These are phyloP conservation scores for Penicillium polonicum DNA, from an alignment of 2,329 filamentous ascomycete species.

Conservation along the genomic window DNA sequence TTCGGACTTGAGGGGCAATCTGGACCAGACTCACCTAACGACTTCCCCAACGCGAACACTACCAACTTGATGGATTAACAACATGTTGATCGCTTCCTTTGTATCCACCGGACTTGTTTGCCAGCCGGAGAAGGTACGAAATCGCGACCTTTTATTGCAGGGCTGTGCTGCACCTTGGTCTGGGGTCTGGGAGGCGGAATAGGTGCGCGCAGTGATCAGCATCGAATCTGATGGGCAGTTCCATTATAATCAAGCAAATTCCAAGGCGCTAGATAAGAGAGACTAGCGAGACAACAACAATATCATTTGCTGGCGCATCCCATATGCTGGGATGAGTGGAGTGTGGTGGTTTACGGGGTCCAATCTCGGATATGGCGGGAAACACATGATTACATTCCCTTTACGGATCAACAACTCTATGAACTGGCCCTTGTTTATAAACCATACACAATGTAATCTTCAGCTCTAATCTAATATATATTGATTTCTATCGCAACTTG, in stretches of 20 bases:
- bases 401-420: not conserved
- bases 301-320: not conserved
- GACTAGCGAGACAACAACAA: not conserved
- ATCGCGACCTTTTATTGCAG: constrained; percentile 28
- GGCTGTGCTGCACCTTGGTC: constrained; percentile 28
- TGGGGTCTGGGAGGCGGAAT: constrained; percentile 42
- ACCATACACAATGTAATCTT: not conserved
- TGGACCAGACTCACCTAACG: constrained; percentile 62
- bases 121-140: constrained; percentile 39
- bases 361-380: constrained; percentile 4
- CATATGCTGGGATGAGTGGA: not conserved
- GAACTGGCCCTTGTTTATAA: not conserved
- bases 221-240: constrained; percentile 32
- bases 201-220: constrained; percentile 46
- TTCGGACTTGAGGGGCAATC: not conserved
- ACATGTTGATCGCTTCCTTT: constrained; percentile 57
- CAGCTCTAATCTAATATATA: not conserved
- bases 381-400: constrained; percentile 5
- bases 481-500: not conserved
- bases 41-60: constrained; percentile 93
- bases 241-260: constrained; percentile 19
- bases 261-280: not conserved
- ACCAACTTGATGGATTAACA: constrained; percentile 86
- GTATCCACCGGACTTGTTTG: constrained; percentile 24
- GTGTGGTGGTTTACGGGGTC: not conserved